A percentile compares a stretch with the other conserved stretches of the same genome.
phyloP scores from a whole-genome alignment of 2,329 filamentous ascomycete species.

The Ophiosphaerella narmari region DNA sequence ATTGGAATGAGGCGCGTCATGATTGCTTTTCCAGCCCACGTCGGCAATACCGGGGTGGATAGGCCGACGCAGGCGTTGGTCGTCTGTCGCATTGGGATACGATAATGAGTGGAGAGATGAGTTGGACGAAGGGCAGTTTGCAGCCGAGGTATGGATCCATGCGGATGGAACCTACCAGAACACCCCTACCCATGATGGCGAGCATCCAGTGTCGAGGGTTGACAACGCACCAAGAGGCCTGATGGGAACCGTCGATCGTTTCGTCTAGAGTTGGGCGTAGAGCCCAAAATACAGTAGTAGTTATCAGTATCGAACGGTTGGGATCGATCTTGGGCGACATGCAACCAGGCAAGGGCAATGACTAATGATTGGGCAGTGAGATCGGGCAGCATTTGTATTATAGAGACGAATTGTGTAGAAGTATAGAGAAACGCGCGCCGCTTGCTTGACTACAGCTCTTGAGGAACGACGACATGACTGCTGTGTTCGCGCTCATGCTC shows the following conservation, averaged over 20 bases:
- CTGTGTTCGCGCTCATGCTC: too few relatives aligned
- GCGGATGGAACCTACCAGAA: constrained; percentile 22
- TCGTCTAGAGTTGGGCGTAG: constrained; percentile 25
- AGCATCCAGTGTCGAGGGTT: constrained; percentile 18
- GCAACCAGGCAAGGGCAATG: constrained; percentile 4
- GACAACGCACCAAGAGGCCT: constrained; percentile 13
- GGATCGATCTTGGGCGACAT: constrained; percentile 8
- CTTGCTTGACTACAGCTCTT: too few relatives aligned
- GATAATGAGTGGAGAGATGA: constrained; percentile 33
- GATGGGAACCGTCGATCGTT: constrained; percentile 12
- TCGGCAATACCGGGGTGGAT: constrained; percentile 26
- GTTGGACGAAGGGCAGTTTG: constrained; percentile 16
- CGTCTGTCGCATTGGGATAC: constrained; percentile 18
- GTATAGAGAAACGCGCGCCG: constrained; percentile 16
- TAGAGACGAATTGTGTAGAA: constrained; percentile 15
- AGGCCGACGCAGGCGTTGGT: constrained; percentile 41
- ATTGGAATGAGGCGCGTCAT: constrained; percentile 19
- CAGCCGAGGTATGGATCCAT: constrained; percentile 21
- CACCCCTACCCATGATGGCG: constrained; percentile 11
- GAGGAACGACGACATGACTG: too few relatives aligned
- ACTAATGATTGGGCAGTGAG: constrained; percentile 19
- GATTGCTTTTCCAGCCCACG: constrained; percentile 32
- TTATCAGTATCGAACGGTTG: constrained; percentile 21
- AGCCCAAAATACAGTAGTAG: constrained; percentile 17
- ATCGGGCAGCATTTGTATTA: constrained; percentile 31